Conservation (phyloP, 495 filamentous ascomycete genomes). For the Bathelium albidoporum region DNA sequence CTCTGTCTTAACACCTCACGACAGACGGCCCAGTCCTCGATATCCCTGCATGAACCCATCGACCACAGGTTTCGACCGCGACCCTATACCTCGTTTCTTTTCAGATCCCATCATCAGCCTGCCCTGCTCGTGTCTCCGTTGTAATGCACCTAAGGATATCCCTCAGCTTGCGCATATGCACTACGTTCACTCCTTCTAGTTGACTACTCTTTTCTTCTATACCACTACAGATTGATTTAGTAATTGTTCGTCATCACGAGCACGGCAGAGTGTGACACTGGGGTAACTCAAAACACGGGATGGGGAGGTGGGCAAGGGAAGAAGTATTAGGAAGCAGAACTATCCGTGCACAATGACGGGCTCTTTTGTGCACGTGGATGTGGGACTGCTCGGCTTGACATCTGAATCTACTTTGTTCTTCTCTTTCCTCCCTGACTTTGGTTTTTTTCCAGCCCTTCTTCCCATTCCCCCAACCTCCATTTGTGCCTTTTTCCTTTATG, state of each 20-base stretch:
- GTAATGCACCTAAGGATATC: neutral
- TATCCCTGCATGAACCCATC: neutral
- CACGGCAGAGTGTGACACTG: neutral
- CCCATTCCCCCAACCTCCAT: neutral
- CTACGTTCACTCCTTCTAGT: neutral
- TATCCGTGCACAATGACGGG: neutral
- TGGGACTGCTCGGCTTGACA: neutral
- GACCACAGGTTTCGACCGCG: neutral
- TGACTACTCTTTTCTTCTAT: neutral
- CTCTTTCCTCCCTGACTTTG: neutral
- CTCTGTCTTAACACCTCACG: neutral
- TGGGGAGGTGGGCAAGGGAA: neutral
- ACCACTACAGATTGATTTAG: neutral
- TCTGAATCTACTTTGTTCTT: neutral
- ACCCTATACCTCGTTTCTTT: neutral
- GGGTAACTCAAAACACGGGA: neutral
- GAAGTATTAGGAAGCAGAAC: neutral
- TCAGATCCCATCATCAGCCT: neutral
- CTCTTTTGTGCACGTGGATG: neutral
- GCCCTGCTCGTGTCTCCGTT: neutral
- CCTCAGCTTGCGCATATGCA: slow-evolving; percentile 3
- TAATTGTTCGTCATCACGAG: neutral
- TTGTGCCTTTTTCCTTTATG: neutral
- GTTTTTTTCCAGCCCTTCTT: neutral
- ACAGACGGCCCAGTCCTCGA: neutral